These are phyloP conservation scores for Rhodotorula sp. DNA, from an alignment of 1,284 basidiomycete genomes.

Conservation along the genomic window DNA sequence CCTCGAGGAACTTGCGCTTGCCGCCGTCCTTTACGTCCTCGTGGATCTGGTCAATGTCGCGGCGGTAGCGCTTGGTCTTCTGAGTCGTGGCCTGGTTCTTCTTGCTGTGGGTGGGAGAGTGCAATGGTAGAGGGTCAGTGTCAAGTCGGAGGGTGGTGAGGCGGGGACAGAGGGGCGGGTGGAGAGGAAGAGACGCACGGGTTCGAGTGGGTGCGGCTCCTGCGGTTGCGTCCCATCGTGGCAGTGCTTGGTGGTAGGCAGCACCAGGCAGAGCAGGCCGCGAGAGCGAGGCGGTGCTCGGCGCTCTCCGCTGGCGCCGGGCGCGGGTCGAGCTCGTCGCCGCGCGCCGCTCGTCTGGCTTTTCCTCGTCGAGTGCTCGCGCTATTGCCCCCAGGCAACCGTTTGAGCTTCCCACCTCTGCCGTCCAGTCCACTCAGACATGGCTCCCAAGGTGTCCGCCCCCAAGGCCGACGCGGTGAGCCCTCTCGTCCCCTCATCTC, in stretches of 20 bases:
- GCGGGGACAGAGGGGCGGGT: background rate
- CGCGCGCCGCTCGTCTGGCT: background rate
- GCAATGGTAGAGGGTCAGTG: no score
- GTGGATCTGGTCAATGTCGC: constrained; percentile 42
- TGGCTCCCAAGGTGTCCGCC: constrained; percentile 3
- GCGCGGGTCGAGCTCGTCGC: no score
- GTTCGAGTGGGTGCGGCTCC: constrained; percentile 37
- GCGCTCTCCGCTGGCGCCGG: no score
- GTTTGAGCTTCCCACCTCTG: no score
- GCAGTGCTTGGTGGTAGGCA: no score
- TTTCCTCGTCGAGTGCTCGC: background rate
- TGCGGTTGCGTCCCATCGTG: constrained; percentile 36
- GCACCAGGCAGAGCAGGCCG: background rate
- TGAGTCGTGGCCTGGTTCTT: constrained; percentile 40
- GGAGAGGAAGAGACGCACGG: constrained; percentile 21
- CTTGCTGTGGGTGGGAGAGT: constrained; percentile 13
- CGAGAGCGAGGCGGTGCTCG: background rate
- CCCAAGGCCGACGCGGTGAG: background rate
- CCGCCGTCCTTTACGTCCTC: constrained; percentile 39
- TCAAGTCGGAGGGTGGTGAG: background rate
- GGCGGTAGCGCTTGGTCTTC: constrained; percentile 34
- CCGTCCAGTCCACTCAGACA: background rate
- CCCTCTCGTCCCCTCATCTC: background rate
- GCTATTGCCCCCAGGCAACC: no score
- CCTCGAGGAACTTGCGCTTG: constrained; percentile 31